These are phyloP conservation scores for Colletotrichum chlorophyti DNA, from an alignment of 2,329 filamentous ascomycete genomes.

Conservation along the genomic window DNA sequence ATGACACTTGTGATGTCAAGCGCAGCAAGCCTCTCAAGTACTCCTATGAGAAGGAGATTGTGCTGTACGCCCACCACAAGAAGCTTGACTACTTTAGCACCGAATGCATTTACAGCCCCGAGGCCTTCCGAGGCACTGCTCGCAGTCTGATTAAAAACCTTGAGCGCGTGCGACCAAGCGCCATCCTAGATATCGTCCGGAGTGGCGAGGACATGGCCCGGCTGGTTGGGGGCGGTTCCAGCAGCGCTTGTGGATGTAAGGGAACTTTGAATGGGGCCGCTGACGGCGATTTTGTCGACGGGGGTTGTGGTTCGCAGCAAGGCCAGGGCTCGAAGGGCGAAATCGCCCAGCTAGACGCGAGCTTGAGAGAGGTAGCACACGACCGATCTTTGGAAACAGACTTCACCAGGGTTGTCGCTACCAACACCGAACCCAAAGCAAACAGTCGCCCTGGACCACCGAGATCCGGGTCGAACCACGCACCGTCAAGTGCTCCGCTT, in stretches of 20 bases:
- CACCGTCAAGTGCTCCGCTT: conserved; percentile 38
- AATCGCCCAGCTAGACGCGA: conserved; percentile 82
- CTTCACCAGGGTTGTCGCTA: conserved; percentile 50
- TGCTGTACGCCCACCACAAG: conserved; percentile 96
- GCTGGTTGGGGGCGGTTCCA: conserved; percentile 71
- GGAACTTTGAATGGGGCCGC: conserved; percentile 35
- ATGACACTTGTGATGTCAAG: conserved; percentile 84
- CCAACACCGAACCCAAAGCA: background rate
- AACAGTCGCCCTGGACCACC: background rate
- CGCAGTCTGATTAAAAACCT: conserved; percentile 93
- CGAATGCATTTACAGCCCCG: conserved; percentile 97
- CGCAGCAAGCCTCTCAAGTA: conserved; percentile 97
- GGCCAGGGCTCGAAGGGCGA: conserved; percentile 74
- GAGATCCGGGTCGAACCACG: background rate
- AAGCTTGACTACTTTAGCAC: conserved; percentile 98
- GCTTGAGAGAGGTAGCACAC: conserved; percentile 69
- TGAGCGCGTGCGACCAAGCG: conserved; percentile 90
- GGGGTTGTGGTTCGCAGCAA: conserved; percentile 47
- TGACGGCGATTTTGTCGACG: conserved; percentile 66
- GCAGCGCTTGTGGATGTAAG: conserved; percentile 52
- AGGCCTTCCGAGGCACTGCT: conserved; percentile 93
- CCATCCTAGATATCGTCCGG: conserved; percentile 91
- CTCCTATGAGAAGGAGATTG: conserved; percentile 98
- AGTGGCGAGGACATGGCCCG: conserved; percentile 97
- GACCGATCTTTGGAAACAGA: conserved; percentile 71